A percentile compares a stretch with the other conserved stretches of the same genome.
These are phyloP conservation scores for Mycena haematopus DNA, from an alignment of 768 basidiomycete species.

Conservation along the genomic window DNA sequence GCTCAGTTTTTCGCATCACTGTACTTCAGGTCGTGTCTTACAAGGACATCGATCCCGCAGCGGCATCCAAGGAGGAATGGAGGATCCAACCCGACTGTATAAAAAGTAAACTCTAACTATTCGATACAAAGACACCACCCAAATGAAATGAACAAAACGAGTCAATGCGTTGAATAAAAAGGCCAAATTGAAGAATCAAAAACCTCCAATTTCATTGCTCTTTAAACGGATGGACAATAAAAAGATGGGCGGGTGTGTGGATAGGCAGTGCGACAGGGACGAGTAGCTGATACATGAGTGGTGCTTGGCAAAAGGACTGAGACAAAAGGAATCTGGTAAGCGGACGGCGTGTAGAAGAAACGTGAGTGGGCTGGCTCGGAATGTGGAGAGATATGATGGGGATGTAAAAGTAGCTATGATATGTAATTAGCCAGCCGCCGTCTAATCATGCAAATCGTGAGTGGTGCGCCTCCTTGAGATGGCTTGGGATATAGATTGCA, in stretches of 20 bases:
- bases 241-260: conserved; percentile 27
- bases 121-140: conserved; percentile 4
- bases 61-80: too few species aligned
- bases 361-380: conserved; percentile 30
- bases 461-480: conserved; percentile 35
- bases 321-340: conserved; percentile 11
- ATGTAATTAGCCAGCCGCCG: conserved; percentile 30
- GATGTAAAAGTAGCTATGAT: conserved; percentile 18
- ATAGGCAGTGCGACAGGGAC: conserved; percentile 27
- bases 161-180: not conserved
- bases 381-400: conserved; percentile 22
- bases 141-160: not conserved
- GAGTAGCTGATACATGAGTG: conserved; percentile 33
- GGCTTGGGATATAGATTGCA: conserved; percentile 52
- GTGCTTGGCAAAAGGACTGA: conserved; percentile 9
- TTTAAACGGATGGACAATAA: conserved; percentile 14
- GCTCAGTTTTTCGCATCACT: too few species aligned
- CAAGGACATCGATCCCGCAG: too few species aligned
- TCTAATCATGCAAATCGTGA: conserved; percentile 32
- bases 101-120: not conserved
- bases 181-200: not conserved
- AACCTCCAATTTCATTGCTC: conserved; percentile 28
- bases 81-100: not conserved
- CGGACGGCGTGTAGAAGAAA: conserved; percentile 26
- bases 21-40: too few species aligned